phyloP scores from a whole-genome alignment of 78 protist species.

The Dictyostelium capitatum region DNA sequence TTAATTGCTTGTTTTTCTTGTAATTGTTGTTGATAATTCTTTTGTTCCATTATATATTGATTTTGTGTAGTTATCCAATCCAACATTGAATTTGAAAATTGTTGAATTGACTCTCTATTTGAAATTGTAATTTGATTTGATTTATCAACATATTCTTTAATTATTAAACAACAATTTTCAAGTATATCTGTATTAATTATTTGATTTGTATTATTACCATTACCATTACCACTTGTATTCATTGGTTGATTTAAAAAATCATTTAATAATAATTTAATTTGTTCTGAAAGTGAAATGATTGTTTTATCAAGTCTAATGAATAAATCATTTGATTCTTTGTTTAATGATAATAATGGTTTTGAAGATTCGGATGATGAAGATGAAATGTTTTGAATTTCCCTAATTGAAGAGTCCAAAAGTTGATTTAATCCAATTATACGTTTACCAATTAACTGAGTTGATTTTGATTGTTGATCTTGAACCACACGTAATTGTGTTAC shows the following conservation, averaged over 20 bases:
- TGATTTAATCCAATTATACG: background rate
- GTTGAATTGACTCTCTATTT: background rate
- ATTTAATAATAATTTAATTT: background rate
- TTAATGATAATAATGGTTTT: slow-evolving; percentile 14
- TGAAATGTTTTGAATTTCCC: background rate
- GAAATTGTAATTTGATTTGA: background rate
- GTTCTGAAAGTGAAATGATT: background rate
- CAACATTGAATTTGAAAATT: background rate
- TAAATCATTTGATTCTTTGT: slow-evolving; percentile 33
- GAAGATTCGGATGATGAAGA: background rate
- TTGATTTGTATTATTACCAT: background rate
- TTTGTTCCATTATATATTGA: background rate
- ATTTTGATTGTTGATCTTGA: slow-evolving; percentile 8
- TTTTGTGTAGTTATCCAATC: background rate
- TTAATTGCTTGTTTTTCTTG: background rate
- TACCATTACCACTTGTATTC: background rate
- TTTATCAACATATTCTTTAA: background rate
- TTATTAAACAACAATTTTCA: background rate
- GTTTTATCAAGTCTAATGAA: slow-evolving; percentile 13
- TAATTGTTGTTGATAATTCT: background rate
- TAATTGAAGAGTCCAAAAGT: background rate
- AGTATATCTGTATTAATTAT: background rate
- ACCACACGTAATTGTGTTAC: background rate
- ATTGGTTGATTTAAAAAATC: background rate
- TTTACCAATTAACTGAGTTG: slow-evolving; percentile 13